Base-by-base conservation (phyloP, 352 stramenopile genomes). In the Globisporangium yorkense region DNA sequence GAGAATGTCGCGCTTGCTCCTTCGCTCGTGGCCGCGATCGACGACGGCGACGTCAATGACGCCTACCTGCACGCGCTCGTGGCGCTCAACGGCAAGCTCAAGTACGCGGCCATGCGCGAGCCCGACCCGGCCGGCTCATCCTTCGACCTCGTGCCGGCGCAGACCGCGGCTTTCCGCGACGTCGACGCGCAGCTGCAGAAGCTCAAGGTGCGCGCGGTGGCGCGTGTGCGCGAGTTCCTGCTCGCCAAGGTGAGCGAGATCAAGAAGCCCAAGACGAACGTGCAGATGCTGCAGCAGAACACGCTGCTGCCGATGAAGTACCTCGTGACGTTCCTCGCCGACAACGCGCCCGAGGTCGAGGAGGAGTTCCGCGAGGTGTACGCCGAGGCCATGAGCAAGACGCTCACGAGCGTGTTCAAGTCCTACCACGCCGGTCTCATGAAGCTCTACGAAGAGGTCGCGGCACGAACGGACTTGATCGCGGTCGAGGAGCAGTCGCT, bases 281-380 rank as follows among this genome's bases (percentile, higher is more conserved):
- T 99, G 54, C 92, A 98, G 62, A 99, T 99, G 79, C 85, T 99
- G 57, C 97, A 99, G 77, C 93, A 98, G 54, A 96, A 98, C 72
- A 91, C 89, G 43, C 77, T 99, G 53, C 75, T 99, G 51, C 96
- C 97, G 50, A 98, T 98, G 82, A 94, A 97, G 54, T 94, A 97
- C 59, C 68, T 99, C 29, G 80, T 98, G 51, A 86, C 92, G 35
- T 99, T 99, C 66, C 75, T 99, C 31, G 66, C 81, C 16, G 77
- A 97, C 47, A 95, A 98, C 52, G 89, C 87, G 13, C 87, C 88
- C 1, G 84, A 97, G 46, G 89, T 98, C 62, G 92, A 97, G 37
- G 77, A 90, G n/a, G 96, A 99, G 66, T 89, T 99, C 56, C 84
- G 91, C 39, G 83, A 94, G 59, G 89, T 98, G 27, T 99, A 99